Conservation (phyloP, 352 stramenopile genomes). For the Phytophthora cryptogea region DNA sequence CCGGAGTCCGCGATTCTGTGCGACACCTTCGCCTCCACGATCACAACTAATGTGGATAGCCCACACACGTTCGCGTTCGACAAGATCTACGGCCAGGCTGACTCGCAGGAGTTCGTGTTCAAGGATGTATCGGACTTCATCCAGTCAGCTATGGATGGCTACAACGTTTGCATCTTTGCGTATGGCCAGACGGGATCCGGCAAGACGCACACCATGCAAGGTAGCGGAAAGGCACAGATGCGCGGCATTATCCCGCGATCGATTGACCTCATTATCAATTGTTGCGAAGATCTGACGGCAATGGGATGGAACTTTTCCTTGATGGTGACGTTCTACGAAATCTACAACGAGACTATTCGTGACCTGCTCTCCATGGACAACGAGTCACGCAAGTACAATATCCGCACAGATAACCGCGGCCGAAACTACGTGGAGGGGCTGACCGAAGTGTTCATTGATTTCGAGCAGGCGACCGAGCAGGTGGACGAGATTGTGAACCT, state of each 20-base stretch:
- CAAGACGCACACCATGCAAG: slow-evolving; percentile 99
- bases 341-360: slow-evolving; percentile 99
- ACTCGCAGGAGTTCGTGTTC: slow-evolving; percentile 97
- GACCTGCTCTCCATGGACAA: slow-evolving; percentile 92
- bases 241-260: slow-evolving; percentile 98
- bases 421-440: slow-evolving; percentile 91
- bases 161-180: slow-evolving; percentile 98
- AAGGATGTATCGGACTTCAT: slow-evolving; percentile 89
- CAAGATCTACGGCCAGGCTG: slow-evolving; percentile 95
- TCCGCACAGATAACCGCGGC: slow-evolving; percentile 80
- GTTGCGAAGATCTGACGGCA: slow-evolving; percentile 61
- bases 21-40: slow-evolving; percentile 73
- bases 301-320: slow-evolving; percentile 97
- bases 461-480: slow-evolving; percentile 82
- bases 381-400: slow-evolving; percentile 68
- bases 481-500: slow-evolving; percentile 88
- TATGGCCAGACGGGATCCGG: slow-evolving; percentile 98
- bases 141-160: slow-evolving; percentile 96
- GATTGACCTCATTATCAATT: slow-evolving; percentile 92
- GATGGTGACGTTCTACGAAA: slow-evolving; percentile 99
- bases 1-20: slow-evolving; percentile 62
- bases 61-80: slow-evolving; percentile 96
- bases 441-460: slow-evolving; percentile 78
- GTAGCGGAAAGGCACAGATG: slow-evolving; percentile 94
- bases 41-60: slow-evolving; percentile 73